These are phyloP conservation scores for Fusarium illudens DNA, from an alignment of 2,329 filamentous ascomycete genomes.

Conservation along the genomic window DNA sequence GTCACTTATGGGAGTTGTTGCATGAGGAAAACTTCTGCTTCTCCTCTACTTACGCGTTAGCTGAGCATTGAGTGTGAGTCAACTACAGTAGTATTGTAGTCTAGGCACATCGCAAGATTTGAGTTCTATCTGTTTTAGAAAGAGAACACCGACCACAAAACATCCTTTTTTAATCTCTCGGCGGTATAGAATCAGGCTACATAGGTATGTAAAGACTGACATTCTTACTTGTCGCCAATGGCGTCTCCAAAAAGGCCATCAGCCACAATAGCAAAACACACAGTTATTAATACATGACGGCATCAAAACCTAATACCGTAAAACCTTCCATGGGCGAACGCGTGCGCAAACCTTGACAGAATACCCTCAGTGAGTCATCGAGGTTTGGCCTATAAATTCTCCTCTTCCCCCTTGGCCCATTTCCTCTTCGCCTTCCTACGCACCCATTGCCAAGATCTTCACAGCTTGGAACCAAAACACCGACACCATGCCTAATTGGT, in stretches of 20 bases:
- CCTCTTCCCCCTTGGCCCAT: neutral
- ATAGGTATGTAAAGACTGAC: too few species aligned
- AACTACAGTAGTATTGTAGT: too few species aligned
- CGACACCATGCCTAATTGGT: slow-evolving; percentile 4
- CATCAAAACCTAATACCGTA: too few species aligned
- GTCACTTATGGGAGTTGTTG: neutral
- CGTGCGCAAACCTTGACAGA: neutral
- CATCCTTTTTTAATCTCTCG: too few species aligned
- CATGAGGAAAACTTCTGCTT: neutral
- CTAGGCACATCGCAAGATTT: neutral
- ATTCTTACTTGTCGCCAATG: too few species aligned
- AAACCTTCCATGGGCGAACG: too few species aligned
- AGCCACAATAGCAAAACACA: too few species aligned
- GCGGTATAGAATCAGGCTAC: too few species aligned
- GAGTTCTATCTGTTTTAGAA: too few species aligned
- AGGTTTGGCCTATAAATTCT: neutral
- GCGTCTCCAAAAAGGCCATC: too few species aligned
- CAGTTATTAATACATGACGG: too few species aligned
- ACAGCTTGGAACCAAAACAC: neutral
- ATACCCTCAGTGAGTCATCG: neutral
- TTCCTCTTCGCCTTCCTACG: neutral
- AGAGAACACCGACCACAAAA: too few species aligned
- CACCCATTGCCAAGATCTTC: neutral
- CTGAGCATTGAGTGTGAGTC: neutral
- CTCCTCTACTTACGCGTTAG: neutral